phyloP scores from a whole-genome alignment of 306 rosid species.

The Canavalia gladiata region DNA sequence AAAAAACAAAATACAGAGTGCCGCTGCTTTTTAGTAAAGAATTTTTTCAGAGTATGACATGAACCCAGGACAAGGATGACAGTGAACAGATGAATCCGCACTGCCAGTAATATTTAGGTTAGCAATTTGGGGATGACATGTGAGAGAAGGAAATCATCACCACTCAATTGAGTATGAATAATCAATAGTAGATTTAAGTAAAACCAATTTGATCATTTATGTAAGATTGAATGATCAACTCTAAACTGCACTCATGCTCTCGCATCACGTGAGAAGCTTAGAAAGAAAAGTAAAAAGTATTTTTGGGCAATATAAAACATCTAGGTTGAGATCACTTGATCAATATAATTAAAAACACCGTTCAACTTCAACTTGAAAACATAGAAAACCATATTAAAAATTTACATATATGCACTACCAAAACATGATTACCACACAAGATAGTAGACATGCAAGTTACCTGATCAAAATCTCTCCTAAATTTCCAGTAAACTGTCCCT shows the following conservation, averaged over 20 bases:
- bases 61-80: not conserved
- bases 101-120: not conserved
- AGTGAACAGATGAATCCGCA: not conserved
- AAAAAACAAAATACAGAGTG: not conserved
- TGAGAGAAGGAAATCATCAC: no score
- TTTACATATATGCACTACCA: not conserved
- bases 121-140: no score
- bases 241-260: no score
- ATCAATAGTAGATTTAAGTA: no score
- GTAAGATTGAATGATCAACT: no score
- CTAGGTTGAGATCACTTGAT: not conserved
- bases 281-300: not conserved
- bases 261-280: no score
- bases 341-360: not conserved
- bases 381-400: not conserved
- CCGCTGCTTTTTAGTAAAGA: not conserved
- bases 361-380: slow-evolving; percentile 18
- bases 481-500: slow-evolving; percentile 64
- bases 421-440: slow-evolving; percentile 17
- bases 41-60: not conserved
- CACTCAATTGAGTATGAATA: no score
- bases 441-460: slow-evolving; percentile 41
- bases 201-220: no score
- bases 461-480: slow-evolving; percentile 65
- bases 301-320: not conserved